Percentiles rank a stretch among this genome's conserved stretches.
phyloP scores from a whole-genome alignment of 257 asterid species.

The Solanum stenotomum region DNA sequence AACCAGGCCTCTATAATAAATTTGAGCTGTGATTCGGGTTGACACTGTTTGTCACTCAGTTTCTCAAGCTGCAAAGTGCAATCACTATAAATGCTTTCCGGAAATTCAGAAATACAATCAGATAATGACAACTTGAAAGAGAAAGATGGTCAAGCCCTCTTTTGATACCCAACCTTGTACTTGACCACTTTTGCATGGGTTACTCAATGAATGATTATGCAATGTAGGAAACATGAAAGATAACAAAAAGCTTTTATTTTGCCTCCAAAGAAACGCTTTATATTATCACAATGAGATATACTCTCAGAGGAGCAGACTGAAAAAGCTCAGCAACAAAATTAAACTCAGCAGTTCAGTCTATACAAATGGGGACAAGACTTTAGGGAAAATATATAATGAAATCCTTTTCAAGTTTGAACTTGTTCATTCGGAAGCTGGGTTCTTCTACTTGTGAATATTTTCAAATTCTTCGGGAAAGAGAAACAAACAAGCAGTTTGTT shows the following conservation, averaged over 20 bases:
- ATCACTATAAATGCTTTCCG: background rate
- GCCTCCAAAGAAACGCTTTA: background rate
- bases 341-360: background rate
- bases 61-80: conserved; percentile 62
- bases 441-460: background rate
- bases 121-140: background rate
- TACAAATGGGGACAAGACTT: background rate
- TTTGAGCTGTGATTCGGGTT: conserved; percentile 96
- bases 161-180: background rate
- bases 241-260: background rate
- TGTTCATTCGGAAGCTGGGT: background rate
- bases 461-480: background rate
- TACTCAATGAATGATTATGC: background rate
- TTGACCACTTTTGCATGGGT: background rate
- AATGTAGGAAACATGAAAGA: background rate
- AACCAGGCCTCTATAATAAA: conserved; percentile 94
- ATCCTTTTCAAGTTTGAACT: background rate
- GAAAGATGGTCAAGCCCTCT: background rate
- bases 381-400: background rate
- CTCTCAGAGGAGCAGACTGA: background rate
- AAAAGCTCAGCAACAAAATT: background rate
- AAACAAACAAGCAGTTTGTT: background rate
- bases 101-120: background rate
- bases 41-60: conserved; percentile 78
- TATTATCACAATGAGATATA: background rate